A percentile compares a stretch with the other conserved stretches of the same genome.
phyloP scores from a whole-genome alignment of 257 asterid genomes.

The Datura wrightii region DNA sequence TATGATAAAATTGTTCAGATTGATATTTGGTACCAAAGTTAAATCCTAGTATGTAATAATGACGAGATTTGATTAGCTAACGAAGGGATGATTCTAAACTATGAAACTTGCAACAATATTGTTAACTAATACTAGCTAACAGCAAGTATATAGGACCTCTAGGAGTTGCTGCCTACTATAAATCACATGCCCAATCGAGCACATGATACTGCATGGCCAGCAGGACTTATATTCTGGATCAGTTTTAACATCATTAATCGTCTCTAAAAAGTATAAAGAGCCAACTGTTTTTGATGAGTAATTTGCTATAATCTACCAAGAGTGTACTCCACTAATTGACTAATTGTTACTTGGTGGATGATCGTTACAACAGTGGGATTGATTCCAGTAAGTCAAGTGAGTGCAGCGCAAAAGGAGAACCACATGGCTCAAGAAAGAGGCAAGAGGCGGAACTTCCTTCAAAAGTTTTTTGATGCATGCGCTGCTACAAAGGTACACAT shows the following conservation, averaged over 20 bases:
- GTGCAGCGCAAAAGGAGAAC: conserved; percentile 59
- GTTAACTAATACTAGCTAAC: neutral
- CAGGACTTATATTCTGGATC: conserved; percentile 10
- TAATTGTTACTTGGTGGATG: neutral
- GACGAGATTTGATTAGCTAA: neutral
- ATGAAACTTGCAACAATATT: neutral
- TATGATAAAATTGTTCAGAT: neutral
- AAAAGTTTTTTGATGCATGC: conserved; percentile 55
- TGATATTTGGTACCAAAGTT: no score
- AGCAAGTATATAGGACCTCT: neutral
- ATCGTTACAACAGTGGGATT: conserved; percentile 69
- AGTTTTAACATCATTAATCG: neutral
- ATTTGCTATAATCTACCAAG: neutral
- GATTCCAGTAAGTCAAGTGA: conserved; percentile 63
- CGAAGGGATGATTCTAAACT: neutral
- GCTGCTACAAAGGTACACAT: conserved; percentile 55
- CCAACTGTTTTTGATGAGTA: neutral
- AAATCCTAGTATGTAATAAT: neutral
- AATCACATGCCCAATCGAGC: neutral
- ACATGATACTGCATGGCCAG: neutral
- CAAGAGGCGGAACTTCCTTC: conserved; percentile 61
- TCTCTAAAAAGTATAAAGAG: neutral
- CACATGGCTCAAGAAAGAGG: conserved; percentile 56
- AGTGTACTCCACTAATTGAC: neutral
- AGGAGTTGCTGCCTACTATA: neutral